These are phyloP conservation scores for Parietichytrium sp. DNA, from an alignment of 108 stramenopile species.

Conservation along the genomic window DNA sequence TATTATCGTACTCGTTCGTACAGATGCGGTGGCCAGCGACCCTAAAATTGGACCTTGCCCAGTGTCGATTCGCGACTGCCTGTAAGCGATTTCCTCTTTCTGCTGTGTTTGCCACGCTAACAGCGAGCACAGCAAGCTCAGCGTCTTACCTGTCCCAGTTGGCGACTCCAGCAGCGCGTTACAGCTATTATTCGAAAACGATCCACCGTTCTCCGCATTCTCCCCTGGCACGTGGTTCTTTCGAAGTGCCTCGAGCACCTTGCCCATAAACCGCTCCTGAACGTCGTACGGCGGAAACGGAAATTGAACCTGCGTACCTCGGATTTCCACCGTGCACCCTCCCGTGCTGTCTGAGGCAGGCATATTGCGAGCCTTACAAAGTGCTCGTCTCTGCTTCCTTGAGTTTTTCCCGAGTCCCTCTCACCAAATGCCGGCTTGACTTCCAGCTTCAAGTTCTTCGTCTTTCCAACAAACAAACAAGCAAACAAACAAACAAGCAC, in stretches of 20 bases:
- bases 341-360: too few species aligned
- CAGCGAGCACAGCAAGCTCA: slow-evolving; percentile 59
- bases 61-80: background rate
- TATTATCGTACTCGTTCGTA: slow-evolving; percentile 71
- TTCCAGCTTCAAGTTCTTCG: too few species aligned
- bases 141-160: slow-evolving; percentile 68
- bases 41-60: background rate
- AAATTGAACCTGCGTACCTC: slow-evolving; percentile 79
- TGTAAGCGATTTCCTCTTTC: background rate
- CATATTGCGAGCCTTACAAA: too few species aligned
- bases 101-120: slow-evolving; percentile 56
- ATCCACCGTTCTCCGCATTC: slow-evolving; percentile 59
- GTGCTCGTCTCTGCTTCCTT: too few species aligned
- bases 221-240: too few species aligned
- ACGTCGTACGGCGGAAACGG: slow-evolving; percentile 90
- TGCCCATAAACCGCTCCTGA: slow-evolving; percentile 86
- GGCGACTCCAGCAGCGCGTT: slow-evolving; percentile 68
- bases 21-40: background rate
- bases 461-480: too few species aligned
- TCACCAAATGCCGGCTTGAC: too few species aligned
- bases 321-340: slow-evolving; percentile 56
- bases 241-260: slow-evolving; percentile 81
- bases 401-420: too few species aligned
- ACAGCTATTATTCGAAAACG: slow-evolving; percentile 23
- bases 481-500: too few species aligned